Evolutionary conservation across 768 basidiomycete genomes (phyloP), one percentile per base, ranked within the genome.

Genomic region (Tephrocybe sp.): DNA sequence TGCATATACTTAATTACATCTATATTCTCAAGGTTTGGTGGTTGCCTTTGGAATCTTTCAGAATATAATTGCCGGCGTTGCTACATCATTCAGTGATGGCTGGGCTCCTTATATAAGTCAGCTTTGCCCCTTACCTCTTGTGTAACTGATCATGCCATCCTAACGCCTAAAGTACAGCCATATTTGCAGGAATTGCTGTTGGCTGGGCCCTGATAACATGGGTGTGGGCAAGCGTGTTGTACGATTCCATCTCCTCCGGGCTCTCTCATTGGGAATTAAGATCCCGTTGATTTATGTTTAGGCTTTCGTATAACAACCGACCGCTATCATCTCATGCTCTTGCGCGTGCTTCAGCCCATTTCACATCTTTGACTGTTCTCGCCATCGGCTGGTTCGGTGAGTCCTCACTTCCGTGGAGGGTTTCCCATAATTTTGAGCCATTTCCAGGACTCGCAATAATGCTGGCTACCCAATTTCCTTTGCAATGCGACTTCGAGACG

Each of bases 301-400:
- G 55, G 17, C 34, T 58, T 15, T 18, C 54, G 11, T 58, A 48
- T 38, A 61, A 56, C 45, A 56, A 60, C 43, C 45, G 43, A 17
- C 61, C 56, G 6, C 23, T 55, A 0, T 60, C 61, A n/a, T 62
- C 54, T 0, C 58, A 63, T 21, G 26, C 41, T n/a, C 39, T 38
- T 15, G 56, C 54, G 10, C 37, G 42, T 11, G 38, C 58, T 36
- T 62, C 54, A 3, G 33, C 40, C 17, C 61, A 66, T 41, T 56
- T 56, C 11, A 8, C 15, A 24, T 61, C 59, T 3, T 43, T 61
- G 10, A 30, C 38, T 23, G 21, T 45, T 18, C 36, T 58, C 21
- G 40, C 50, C 17, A 15, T 45, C 12, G 50, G 50, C 11, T 58
- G 52, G 59, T 44, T 61, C 8, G 54, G 54, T 58, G 18, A 41